These are phyloP conservation scores for Amoebophrya sp. DNA, from an alignment of 169 alveolate genomes.

Conservation along the genomic window DNA sequence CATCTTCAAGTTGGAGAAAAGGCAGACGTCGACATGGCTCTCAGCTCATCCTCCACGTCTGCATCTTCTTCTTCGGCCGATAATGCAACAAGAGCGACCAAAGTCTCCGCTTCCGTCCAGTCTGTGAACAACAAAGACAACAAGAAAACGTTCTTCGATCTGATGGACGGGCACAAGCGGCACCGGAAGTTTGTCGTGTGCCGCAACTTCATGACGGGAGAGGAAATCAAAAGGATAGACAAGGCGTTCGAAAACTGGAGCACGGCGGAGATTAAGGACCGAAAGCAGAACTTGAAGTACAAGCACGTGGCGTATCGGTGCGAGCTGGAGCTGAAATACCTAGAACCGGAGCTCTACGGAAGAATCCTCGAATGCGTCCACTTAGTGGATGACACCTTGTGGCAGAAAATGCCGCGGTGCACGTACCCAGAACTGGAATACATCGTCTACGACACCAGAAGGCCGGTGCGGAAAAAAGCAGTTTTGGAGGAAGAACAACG, in stretches of 20 bases:
- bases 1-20: not conserved
- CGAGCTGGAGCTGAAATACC: conserved; percentile 31
- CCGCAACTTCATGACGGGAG: not conserved
- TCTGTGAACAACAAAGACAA: too few relatives aligned
- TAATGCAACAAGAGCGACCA: too few relatives aligned
- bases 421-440: conserved; percentile 37
- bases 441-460: conserved; percentile 35
- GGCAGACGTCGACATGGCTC: too few relatives aligned
- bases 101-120: too few relatives aligned
- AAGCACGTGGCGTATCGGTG: conserved; percentile 22
- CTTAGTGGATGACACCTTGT: not conserved
- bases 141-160: not conserved
- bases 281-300: conserved; percentile 29
- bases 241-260: not conserved
- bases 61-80: not conserved
- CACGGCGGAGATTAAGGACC: conserved; percentile 25
- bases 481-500: not conserved
- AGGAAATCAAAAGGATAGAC: not conserved
- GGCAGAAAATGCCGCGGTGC: not conserved
- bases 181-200: not conserved
- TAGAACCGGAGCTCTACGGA: conserved; percentile 25
- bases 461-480: not conserved
- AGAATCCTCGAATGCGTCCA: not conserved
- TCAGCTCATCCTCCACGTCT: not conserved
- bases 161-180: conserved; percentile 20